Evolutionary conservation across 257 asterid genomes (phyloP).

Genomic region (Solanum virginianum): DNA sequence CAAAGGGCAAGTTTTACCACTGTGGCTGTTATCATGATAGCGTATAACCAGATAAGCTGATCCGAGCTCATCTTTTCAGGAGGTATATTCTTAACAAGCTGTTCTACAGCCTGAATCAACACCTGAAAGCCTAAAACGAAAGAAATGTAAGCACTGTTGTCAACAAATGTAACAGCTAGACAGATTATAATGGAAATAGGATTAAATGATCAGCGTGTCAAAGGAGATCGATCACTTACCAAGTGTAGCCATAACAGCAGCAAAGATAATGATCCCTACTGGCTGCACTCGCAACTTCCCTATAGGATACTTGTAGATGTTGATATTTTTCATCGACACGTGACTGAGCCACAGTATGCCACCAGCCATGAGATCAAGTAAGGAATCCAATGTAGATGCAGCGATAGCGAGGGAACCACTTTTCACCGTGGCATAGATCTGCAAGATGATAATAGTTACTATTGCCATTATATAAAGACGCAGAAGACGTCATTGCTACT

Average conservation of each 20-base stretch:
- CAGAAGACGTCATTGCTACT: neutral
- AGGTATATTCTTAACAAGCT: constrained; percentile 36
- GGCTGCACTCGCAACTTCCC: constrained; percentile 97
- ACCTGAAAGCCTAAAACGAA: constrained; percentile 71
- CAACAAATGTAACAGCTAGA: neutral
- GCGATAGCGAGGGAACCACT: constrained; percentile 90
- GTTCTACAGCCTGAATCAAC: constrained; percentile 60
- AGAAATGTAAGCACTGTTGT: neutral
- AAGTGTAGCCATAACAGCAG: constrained; percentile 92
- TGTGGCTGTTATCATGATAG: constrained; percentile 70
- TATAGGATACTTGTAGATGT: constrained; percentile 81
- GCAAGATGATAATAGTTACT: neutral
- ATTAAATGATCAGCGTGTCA: neutral
- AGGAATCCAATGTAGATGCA: constrained; percentile 90
- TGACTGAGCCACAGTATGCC: constrained; percentile 89
- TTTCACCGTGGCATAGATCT: constrained; percentile 67
- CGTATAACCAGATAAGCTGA: constrained; percentile 65
- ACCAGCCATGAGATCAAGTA: constrained; percentile 96
- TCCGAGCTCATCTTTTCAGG: constrained; percentile 44
- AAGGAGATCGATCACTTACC: constrained; percentile 31
- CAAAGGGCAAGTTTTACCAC: constrained; percentile 71
- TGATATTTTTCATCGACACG: constrained; percentile 66
- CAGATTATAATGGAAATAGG: neutral
- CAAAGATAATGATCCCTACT: constrained; percentile 83
- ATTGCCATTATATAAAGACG: neutral